phyloP scores from a whole-genome alignment of 352 stramenopile genomes.

The Globisporangium heterothallicum region DNA sequence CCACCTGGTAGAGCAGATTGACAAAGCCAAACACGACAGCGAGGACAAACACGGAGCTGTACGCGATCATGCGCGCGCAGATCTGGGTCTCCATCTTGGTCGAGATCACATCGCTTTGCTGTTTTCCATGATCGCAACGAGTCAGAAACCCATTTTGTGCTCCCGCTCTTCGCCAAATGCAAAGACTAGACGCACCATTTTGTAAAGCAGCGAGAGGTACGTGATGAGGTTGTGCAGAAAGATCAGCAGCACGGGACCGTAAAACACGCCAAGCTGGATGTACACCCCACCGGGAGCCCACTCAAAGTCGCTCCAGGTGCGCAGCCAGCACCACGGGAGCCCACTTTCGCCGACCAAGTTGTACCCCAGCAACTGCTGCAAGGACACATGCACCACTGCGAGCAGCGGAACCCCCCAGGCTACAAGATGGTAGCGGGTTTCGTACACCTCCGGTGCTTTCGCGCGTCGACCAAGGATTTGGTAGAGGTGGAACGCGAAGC shows the following conservation, averaged over 20 bases:
- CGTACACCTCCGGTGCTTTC: conserved; percentile 63
- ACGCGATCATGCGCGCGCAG: conserved; percentile 56
- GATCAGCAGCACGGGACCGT: conserved; percentile 38
- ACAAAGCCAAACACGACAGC: conserved; percentile 42
- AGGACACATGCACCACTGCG: conserved; percentile 37
- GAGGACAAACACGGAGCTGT: conserved; percentile 56
- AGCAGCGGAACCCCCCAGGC: conserved; percentile 52
- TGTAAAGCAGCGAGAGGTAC: conserved; percentile 55
- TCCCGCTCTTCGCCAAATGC: too few species aligned
- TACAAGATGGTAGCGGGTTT: conserved; percentile 61
- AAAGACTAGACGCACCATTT: conserved; percentile 34
- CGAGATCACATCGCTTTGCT: conserved; percentile 48
- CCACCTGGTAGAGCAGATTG: conserved; percentile 39
- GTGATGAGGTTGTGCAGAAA: conserved; percentile 57
- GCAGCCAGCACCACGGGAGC: conserved; percentile 72
- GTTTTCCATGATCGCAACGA: not conserved
- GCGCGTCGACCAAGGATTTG: conserved; percentile 43
- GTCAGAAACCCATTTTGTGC: too few species aligned
- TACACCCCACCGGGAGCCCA: conserved; percentile 46
- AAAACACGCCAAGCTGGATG: conserved; percentile 61
- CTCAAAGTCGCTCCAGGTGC: conserved; percentile 53
- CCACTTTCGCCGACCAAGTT: conserved; percentile 56
- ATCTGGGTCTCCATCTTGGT: conserved; percentile 65
- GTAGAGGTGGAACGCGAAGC: conserved; percentile 75
- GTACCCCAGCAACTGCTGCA: conserved; percentile 39